A percentile compares a stretch with the other conserved stretches of the same genome.
phyloP scores from a whole-genome alignment of 331 rosid species.

The Pyrus hybrid region DNA sequence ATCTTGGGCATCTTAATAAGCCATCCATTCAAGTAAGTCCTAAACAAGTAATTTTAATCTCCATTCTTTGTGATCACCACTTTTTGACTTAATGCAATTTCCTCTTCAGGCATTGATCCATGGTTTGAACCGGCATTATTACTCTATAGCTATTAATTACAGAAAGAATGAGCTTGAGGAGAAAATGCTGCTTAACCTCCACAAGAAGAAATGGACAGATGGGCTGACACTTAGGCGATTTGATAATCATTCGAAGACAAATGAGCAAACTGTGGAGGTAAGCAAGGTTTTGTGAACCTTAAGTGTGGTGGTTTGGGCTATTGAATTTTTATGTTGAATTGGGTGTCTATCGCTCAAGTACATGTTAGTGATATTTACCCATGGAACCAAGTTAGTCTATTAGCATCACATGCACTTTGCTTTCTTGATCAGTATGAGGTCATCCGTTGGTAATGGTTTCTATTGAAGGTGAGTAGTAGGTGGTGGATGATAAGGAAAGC shows the following conservation, averaged over 20 bases:
- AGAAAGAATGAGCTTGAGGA: constrained; percentile 96
- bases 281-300: constrained; percentile 11
- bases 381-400: not conserved
- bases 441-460: not conserved
- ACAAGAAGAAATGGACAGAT: constrained; percentile 98
- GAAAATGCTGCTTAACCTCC: constrained; percentile 93
- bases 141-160: constrained; percentile 91
- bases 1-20: constrained; percentile 91
- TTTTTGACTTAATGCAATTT: constrained; percentile 12
- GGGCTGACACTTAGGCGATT: constrained; percentile 78
- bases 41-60: constrained; percentile 1
- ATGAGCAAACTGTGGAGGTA: constrained; percentile 93
- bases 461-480: not conserved
- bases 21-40: constrained; percentile 92
- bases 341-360: not conserved
- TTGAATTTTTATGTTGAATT: not conserved
- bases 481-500: not conserved
- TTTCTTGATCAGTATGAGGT: not conserved
- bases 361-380: not conserved
- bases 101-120: constrained; percentile 78
- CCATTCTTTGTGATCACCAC: not conserved
- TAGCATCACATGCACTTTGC: not conserved
- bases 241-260: constrained; percentile 88
- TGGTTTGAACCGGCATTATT: constrained; percentile 88
- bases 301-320: not conserved